Evolutionary conservation across 441 rosid species (phyloP).

Genomic region (Gossypium davidsonii): DNA sequence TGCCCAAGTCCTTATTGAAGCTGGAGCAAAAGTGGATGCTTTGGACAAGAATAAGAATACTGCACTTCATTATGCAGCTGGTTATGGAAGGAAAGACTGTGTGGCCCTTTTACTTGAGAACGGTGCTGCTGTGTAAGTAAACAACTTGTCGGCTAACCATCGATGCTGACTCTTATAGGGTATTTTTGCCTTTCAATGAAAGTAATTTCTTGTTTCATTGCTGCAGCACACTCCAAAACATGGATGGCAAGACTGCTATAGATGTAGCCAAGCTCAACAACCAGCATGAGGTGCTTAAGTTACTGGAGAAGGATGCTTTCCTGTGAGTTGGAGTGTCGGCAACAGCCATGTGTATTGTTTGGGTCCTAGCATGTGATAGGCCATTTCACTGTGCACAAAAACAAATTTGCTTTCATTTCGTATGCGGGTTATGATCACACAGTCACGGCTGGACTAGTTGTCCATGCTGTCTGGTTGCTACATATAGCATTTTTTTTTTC

Average conservation of each 20-base stretch:
- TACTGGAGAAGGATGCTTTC: constrained; percentile 93
- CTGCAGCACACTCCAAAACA: constrained; percentile 80
- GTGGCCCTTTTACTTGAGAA: constrained; percentile 82
- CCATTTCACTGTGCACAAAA: neutral
- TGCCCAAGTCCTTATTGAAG: constrained; percentile 83
- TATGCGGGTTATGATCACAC: neutral
- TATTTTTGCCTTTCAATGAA: neutral
- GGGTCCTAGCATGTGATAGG: neutral
- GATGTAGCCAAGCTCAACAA: constrained; percentile 93
- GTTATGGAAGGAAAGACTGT: constrained; percentile 94
- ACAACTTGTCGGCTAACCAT: neutral
- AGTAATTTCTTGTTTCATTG: neutral
- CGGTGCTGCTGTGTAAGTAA: constrained; percentile 95
- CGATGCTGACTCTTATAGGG: neutral
- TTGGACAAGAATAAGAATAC: constrained; percentile 93
- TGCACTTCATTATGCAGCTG: constrained; percentile 97
- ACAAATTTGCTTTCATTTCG: constrained; percentile 7
- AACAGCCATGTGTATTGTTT: neutral
- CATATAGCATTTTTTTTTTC: neutral
- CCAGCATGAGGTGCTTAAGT: constrained; percentile 83
- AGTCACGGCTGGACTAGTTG: constrained; percentile 1
- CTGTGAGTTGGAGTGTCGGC: constrained; percentile 34
- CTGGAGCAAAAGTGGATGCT: constrained; percentile 81
- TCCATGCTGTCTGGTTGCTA: neutral
- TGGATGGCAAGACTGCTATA: constrained; percentile 88